Percentiles rank a stretch among this genome's conserved stretches.
These are phyloP conservation scores for Talaromyces wortmannii DNA, from an alignment of 495 filamentous ascomycete species.

Conservation along the genomic window DNA sequence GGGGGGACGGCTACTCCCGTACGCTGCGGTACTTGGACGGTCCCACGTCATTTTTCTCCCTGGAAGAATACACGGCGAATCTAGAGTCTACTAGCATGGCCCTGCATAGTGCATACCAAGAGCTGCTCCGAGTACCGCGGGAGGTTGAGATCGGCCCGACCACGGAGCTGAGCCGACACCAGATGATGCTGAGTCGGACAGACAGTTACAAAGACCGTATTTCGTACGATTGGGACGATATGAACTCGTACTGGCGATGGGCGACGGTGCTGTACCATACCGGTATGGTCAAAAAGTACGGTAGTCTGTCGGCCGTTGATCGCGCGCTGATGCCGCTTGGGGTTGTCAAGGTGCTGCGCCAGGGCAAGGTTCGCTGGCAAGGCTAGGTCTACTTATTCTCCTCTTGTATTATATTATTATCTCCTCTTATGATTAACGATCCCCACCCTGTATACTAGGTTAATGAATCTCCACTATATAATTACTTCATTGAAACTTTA, in stretches of 20 bases:
- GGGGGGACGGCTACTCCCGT: conserved; percentile 12
- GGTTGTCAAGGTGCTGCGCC: conserved; percentile 55
- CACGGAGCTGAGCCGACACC: conserved; percentile 14
- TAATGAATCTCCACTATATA: too few species aligned
- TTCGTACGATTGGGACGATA: conserved; percentile 21
- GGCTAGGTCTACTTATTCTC: conserved; percentile 15
- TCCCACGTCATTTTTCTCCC: conserved; percentile 37
- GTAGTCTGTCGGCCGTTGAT: conserved; percentile 56
- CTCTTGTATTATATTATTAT: neutral
- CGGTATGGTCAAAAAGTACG: conserved; percentile 53
- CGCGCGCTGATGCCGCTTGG: conserved; percentile 56
- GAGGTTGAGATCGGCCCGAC: conserved; percentile 26
- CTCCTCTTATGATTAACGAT: neutral
- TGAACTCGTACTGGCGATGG: conserved; percentile 59
- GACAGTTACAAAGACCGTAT: conserved; percentile 13
- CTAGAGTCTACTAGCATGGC: conserved; percentile 37
- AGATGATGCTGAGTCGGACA: conserved; percentile 11
- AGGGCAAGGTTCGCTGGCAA: conserved; percentile 55
- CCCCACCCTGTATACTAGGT: too few species aligned
- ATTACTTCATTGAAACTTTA: too few species aligned
- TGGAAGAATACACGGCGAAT: conserved; percentile 46
- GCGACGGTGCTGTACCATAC: conserved; percentile 50
- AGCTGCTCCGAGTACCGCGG: conserved; percentile 30
- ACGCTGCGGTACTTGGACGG: too few species aligned
- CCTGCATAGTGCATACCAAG: conserved; percentile 24